Evolutionary conservation across 441 rosid species (phyloP).

Genomic region (Erodium texanum): DNA sequence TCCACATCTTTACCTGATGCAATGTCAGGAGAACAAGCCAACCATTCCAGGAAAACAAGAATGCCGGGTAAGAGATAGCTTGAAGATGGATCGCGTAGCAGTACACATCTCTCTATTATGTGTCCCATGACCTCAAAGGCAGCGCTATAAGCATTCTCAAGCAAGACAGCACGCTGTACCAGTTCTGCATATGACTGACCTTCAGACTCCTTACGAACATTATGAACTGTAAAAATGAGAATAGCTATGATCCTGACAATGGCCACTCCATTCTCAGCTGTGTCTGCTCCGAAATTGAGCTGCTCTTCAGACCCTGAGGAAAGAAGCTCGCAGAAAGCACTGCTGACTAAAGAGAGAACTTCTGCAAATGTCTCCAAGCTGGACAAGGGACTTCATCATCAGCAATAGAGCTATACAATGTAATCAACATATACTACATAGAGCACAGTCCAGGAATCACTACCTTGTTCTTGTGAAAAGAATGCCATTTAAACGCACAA

Average conservation of each 20-base stretch:
- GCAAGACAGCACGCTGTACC: slow-evolving; percentile 78
- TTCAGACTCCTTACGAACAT: slow-evolving; percentile 61
- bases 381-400: slow-evolving; percentile 19
- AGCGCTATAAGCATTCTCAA: slow-evolving; percentile 68
- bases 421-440: too few species aligned
- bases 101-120: slow-evolving; percentile 48
- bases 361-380: slow-evolving; percentile 87
- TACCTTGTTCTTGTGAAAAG: slow-evolving; percentile 90
- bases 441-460: too few species aligned
- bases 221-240: slow-evolving; percentile 64
- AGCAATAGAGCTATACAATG: not conserved
- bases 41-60: slow-evolving; percentile 82
- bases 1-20: slow-evolving; percentile 55
- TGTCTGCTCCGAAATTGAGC: slow-evolving; percentile 60
- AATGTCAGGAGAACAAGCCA: slow-evolving; percentile 77
- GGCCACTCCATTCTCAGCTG: slow-evolving; percentile 54
- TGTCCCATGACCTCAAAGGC: slow-evolving; percentile 64
- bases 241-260: slow-evolving; percentile 58
- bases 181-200: slow-evolving; percentile 87
- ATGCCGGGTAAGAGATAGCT: slow-evolving; percentile 76
- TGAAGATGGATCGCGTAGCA: slow-evolving; percentile 52
- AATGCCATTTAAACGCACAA: slow-evolving; percentile 85
- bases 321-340: slow-evolving; percentile 52
- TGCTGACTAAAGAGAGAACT: slow-evolving; percentile 54
- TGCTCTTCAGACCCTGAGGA: slow-evolving; percentile 57